phyloP scores from a whole-genome alignment of 179 eudicot species.

The Nepenthes alata region DNA sequence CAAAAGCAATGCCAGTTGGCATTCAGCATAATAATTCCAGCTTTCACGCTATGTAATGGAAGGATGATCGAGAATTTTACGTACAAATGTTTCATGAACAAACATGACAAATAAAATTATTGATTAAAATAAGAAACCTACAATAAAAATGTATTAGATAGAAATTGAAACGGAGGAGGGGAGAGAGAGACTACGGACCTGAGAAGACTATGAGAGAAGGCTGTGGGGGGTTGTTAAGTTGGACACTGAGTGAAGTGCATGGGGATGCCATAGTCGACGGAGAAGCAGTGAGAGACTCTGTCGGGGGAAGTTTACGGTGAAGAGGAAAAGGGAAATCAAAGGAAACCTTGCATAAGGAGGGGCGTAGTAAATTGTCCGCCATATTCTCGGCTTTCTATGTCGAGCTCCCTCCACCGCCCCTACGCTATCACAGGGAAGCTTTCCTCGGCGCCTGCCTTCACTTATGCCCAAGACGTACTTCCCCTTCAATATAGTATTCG shows the following conservation, averaged over 20 bases:
- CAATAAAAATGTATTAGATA: background rate
- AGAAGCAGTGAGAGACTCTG: slow-evolving; percentile 4
- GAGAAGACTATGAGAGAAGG: slow-evolving; percentile 43
- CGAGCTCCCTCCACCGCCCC: background rate
- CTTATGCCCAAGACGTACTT: no score
- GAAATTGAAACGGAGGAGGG: background rate
- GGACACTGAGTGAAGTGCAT: background rate
- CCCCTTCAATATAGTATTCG: no score
- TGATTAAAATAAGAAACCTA: background rate
- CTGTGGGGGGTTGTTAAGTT: slow-evolving; percentile 5
- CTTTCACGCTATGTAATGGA: no score
- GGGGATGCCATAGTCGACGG: slow-evolving; percentile 16
- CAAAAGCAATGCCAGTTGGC: no score
- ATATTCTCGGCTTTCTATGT: slow-evolving; percentile 6
- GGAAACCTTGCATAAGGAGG: background rate
- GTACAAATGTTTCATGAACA: background rate
- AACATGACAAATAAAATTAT: background rate
- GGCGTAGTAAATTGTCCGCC: slow-evolving; percentile 18
- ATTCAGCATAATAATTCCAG: no score
- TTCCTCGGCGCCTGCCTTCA: no score
- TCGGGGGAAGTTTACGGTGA: background rate
- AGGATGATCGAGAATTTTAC: no score
- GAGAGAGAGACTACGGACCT: slow-evolving; percentile 14
- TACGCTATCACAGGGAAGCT: no score
- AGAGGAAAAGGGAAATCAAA: background rate